These are phyloP conservation scores for Polytrichum commune DNA, from an alignment of 225 moss, liverwort and hornwort genomes.

Conservation along the genomic window DNA sequence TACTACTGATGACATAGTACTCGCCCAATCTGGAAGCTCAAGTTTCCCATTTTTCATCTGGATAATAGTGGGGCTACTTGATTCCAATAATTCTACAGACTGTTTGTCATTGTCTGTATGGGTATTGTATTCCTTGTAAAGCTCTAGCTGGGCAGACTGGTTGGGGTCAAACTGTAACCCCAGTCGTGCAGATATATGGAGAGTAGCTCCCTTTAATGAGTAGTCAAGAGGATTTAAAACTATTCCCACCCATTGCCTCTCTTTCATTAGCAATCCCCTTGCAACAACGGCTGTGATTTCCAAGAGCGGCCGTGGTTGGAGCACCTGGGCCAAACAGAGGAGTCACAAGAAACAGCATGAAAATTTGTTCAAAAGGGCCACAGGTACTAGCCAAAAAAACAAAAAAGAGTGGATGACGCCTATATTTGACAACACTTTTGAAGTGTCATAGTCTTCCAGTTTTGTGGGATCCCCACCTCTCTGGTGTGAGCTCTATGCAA, in stretches of 20 bases:
- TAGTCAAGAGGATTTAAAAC: constrained; percentile 78
- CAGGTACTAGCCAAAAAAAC: too few species aligned
- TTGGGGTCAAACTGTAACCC: constrained; percentile 60
- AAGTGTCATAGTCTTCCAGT: too few species aligned
- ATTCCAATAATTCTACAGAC: neutral
- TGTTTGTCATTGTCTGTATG: neutral
- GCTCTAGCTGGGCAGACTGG: constrained; percentile 69
- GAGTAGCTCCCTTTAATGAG: constrained; percentile 63
- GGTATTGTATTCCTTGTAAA: neutral
- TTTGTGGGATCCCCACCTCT: too few species aligned
- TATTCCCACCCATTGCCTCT: constrained; percentile 89
- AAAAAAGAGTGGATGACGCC: too few species aligned
- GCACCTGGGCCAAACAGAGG: constrained; percentile 43
- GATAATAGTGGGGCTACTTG: constrained; percentile 15
- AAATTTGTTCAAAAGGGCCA: too few species aligned
- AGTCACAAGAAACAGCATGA: too few species aligned
- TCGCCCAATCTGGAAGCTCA: constrained; percentile 58
- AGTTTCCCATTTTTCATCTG: constrained; percentile 38
- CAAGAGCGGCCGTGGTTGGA: constrained; percentile 79
- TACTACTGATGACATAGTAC: constrained; percentile 32
- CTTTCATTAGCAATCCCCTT: constrained; percentile 77
- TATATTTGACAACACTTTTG: too few species aligned
- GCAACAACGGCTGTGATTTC: constrained; percentile 70
- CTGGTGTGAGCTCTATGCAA: too few species aligned
- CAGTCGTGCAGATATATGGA: constrained; percentile 63